phyloP scores from a whole-genome alignment of 1,139 yeast genomes.

The Kodamaea sp. region DNA sequence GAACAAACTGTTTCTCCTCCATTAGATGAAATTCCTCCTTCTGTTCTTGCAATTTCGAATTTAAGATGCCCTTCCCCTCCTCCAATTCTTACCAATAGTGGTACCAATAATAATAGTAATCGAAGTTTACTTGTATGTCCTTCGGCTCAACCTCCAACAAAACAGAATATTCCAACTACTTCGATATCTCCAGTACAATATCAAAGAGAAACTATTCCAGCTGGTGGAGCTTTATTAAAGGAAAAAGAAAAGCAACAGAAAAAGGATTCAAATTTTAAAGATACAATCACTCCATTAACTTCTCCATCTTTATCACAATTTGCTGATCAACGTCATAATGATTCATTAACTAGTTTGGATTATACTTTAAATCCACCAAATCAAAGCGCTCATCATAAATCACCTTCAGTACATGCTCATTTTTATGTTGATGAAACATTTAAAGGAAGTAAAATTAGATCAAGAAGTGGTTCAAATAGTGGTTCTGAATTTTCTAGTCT shows the following conservation, averaged over 20 bases:
- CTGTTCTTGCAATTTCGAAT: slow-evolving; percentile 52
- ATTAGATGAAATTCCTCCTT: slow-evolving; percentile 31
- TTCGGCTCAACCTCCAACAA: background rate
- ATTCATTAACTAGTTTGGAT: slow-evolving; percentile 27
- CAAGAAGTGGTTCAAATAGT: slow-evolving; percentile 40
- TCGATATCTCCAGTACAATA: slow-evolving; percentile 11
- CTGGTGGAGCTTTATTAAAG: slow-evolving; percentile 49
- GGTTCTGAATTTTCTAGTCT: slow-evolving; percentile 15
- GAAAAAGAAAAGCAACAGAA: slow-evolving; percentile 23
- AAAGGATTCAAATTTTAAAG: slow-evolving; percentile 4
- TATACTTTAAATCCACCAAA: slow-evolving; percentile 31
- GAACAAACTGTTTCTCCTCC: slow-evolving; percentile 7
- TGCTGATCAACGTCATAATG: slow-evolving; percentile 7
- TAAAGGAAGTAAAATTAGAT: slow-evolving; percentile 45
- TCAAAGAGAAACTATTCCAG: slow-evolving; percentile 41
- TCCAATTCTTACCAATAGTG: slow-evolving; percentile 49
- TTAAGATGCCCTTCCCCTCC: slow-evolving; percentile 68
- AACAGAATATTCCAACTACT: slow-evolving; percentile 1
- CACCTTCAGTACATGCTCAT: slow-evolving; percentile 75
- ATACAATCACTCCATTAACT: slow-evolving; percentile 12
- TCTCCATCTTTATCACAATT: slow-evolving; percentile 7
- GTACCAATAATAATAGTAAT: slow-evolving; percentile 2
- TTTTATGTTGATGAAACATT: slow-evolving; percentile 70
- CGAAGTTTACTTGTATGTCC: background rate
- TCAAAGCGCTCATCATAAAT: slow-evolving; percentile 44